Evolutionary conservation across 116 monocot genomes (phyloP), one percentile per base, ranked within the genome.

Genomic region (Thalassia testudinum): DNA sequence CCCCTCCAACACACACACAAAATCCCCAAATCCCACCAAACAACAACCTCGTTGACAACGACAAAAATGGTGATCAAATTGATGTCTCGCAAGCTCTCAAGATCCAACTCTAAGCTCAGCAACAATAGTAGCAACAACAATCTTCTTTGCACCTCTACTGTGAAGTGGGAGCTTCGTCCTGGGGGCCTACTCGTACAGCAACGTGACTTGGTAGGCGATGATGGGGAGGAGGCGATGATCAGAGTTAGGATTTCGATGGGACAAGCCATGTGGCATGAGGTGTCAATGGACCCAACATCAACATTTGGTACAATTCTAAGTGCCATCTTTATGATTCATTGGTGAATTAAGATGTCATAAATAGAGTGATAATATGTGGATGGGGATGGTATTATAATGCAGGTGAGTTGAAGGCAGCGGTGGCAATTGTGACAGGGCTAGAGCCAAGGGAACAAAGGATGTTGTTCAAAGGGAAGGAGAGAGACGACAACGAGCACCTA

Each of bases 101-200:
- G 50, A 49, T 71, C 62, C 54, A 70, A 49, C 26, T 59, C 73
- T 5, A 74, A 68, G 51, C 12, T 24, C 21, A 18, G 26, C 21
- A 38, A 42, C 1, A 24, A 45, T 12, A 59, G 12, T 15, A 56
- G 52, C 13, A 24, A 13, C 19, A 18, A 29, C 19, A 45, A 20
- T 45, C 18, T 45, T 13, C 2, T 45, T 13, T n/a, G 15, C 45
- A 45, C 18, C 4, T 4, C 18, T 7, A 20, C 45, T 16, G 45
- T 79, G 25, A 74, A 83, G 62, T 88, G 83, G 88, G 88, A 88
- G 71, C 29, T 89, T 49, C 57, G 88, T 45, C 88, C 88, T 0
- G 83, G 88, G 1, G 88, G 88, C 2, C 83, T 89, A 83, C 66
- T 88, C 45, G 88, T 88, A 1, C 88, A 89, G 67, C 83, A 77